Percentiles rank a stretch among this genome's conserved stretches.
phyloP scores from a whole-genome alignment of 768 basidiomycete species.

The Podaxis sp. region DNA sequence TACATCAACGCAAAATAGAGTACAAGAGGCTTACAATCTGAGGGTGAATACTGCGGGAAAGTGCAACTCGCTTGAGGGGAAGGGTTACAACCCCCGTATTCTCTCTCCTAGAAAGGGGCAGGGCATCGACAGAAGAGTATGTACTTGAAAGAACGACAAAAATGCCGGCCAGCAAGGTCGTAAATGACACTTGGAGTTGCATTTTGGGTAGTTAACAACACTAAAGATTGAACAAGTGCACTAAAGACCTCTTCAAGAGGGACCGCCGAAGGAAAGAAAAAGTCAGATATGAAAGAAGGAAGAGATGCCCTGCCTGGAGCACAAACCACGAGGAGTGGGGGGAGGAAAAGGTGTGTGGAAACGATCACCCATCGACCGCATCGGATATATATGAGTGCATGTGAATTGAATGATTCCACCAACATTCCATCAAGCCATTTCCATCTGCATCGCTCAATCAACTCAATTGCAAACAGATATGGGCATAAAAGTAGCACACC shows the following conservation, averaged over 20 bases:
- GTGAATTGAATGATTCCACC: background rate
- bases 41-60: conserved; percentile 26
- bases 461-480: conserved; percentile 7
- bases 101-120: conserved; percentile 34
- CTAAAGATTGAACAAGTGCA: background rate
- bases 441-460: conserved; percentile 3
- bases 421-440: conserved; percentile 1
- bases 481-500: conserved; percentile 4
- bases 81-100: conserved; percentile 35
- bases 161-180: conserved; percentile 52
- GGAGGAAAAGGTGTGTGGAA: conserved; percentile 10
- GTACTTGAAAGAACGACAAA: conserved; percentile 38
- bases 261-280: conserved; percentile 25
- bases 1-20: background rate
- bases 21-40: conserved; percentile 31
- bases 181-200: conserved; percentile 52
- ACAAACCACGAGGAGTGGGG: conserved; percentile 22
- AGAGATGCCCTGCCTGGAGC: conserved; percentile 26
- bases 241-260: conserved; percentile 18
- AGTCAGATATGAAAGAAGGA: conserved; percentile 9
- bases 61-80: conserved; percentile 39
- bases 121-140: conserved; percentile 34
- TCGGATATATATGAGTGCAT: background rate
- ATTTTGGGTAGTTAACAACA: conserved; percentile 29
- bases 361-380: background rate